Evolutionary conservation across 1,284 basidiomycete genomes (phyloP), one percentile per base, ranked within the genome.

Genomic region (Xerocomus nothofagi): DNA sequence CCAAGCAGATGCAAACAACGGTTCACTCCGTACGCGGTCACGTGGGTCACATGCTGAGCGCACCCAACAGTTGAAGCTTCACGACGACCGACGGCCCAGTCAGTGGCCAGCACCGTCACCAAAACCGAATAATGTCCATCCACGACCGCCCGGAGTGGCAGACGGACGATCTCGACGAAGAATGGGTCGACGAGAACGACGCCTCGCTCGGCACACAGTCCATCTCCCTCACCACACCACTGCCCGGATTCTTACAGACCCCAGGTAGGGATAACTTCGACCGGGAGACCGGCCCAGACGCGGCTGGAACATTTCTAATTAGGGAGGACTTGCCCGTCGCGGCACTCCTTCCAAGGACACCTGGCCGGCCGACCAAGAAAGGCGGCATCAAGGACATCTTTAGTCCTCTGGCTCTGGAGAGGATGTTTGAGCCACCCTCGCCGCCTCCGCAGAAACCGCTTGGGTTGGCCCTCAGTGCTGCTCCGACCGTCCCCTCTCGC

Each of bases 401-500:
- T 70, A 89, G 84, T 45, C 90, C 91, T 0, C 68, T 93, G 48
- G 84, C 87, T 5, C 76, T 95, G 10, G 92, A 95, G 69, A 79
- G 79, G 46, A 91, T 95, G 89, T 95, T 95, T 59, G 88, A 93
- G 55, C 92, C 93, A 6, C 93, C 93, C 0, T 88, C 90, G 3
- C 88, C 86, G 2, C 85, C 83, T 0, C 60, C 63, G 8, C 55
- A 64, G 10, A 59, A 60, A 49, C 54, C 62, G 14, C 39, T 55
- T 44, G 49, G 50, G 30, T 58, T 58, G 41, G 53, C 68, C n/a
- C 54, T 60, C 30, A 57, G 61, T 8, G 60, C 65, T 48, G 62
- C 66, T 7, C 70, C 69, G 11, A 39, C 63, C 10, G 53, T 73
- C 0, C 69, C 71, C 7, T 71, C 72, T n/a, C 72, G 67, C 27